These are phyloP conservation scores for Arthrobotrys sphaeroides DNA, from an alignment of 2,329 filamentous ascomycete species.

Conservation along the genomic window DNA sequence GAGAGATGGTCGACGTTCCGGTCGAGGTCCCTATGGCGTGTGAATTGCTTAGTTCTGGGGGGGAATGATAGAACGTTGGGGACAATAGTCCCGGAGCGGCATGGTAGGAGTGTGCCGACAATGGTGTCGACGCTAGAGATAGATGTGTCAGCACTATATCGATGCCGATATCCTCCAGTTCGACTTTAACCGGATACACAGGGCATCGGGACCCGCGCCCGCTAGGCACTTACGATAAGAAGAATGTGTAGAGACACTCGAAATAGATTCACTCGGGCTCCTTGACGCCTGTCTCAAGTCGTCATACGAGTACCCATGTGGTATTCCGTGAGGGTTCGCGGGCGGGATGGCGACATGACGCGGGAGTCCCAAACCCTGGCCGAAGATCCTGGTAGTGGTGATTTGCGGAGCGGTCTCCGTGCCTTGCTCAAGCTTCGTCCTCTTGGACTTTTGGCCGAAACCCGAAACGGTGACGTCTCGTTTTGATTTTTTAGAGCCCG, in stretches of 20 bases:
- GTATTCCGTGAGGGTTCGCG: background rate
- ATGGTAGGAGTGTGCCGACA: background rate
- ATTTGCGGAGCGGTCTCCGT: background rate
- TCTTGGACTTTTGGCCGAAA: background rate
- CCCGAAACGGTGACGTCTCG: background rate
- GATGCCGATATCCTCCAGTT: background rate
- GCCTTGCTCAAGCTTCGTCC: background rate
- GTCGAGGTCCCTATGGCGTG: background rate
- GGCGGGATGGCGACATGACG: too few species aligned
- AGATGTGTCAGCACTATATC: background rate
- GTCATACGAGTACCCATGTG: background rate
- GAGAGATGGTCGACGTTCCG: background rate
- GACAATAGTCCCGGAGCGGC: slow-evolving; percentile 11
- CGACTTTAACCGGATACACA: background rate
- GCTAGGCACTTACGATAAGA: slow-evolving; percentile 31
- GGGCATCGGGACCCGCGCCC: too few species aligned
- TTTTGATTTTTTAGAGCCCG: background rate
- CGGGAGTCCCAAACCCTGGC: background rate
- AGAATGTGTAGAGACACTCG: background rate
- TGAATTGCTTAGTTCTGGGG: background rate
- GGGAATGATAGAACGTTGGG: background rate
- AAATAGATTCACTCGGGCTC: slow-evolving; percentile 22
- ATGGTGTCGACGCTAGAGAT: slow-evolving; percentile 16
- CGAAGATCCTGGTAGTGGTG: too few species aligned
- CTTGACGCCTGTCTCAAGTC: slow-evolving; percentile 1